Conservation (phyloP, 257 asterid species). For the Solanum pimpinellifolium region DNA sequence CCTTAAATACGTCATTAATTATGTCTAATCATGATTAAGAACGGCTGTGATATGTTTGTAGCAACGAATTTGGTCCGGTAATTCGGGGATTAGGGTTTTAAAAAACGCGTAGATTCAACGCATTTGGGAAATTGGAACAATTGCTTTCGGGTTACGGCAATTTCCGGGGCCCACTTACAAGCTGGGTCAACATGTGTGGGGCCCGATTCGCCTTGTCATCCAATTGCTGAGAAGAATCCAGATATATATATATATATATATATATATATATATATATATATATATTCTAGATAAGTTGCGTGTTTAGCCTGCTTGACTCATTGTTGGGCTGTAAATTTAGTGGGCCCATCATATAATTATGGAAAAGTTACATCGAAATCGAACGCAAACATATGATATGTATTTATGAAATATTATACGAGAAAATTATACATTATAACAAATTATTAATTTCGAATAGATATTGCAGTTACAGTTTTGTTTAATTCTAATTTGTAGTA, state of each 20-base stretch:
- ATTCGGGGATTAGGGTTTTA: not conserved
- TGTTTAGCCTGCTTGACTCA: not conserved
- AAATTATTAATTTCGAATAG: too few relatives aligned
- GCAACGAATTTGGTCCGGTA: not conserved
- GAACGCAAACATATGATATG: not conserved
- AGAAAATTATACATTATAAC: too few relatives aligned
- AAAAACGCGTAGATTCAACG: constrained; percentile 36
- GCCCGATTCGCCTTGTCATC: not conserved
- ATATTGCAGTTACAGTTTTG: fast-evolving
- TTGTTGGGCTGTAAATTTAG: not conserved
- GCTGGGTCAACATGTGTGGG: not conserved
- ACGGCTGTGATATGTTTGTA: not conserved
- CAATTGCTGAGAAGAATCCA: constrained; percentile 1
- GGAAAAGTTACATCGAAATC: not conserved
- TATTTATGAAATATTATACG: too few relatives aligned
- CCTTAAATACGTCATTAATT: not conserved
- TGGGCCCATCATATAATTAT: not conserved
- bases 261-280: not conserved
- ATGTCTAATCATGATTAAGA: constrained; percentile 1
- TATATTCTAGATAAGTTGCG: not conserved
- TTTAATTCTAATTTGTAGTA: too few relatives aligned
- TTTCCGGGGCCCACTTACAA: not conserved
- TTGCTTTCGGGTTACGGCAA: not conserved
- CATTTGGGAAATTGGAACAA: not conserved
- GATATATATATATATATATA: not conserved